Percentiles rank a stretch among this genome's conserved stretches.
These are phyloP conservation scores for Vigna mungo DNA, from an alignment of 306 rosid genomes.

Conservation along the genomic window DNA sequence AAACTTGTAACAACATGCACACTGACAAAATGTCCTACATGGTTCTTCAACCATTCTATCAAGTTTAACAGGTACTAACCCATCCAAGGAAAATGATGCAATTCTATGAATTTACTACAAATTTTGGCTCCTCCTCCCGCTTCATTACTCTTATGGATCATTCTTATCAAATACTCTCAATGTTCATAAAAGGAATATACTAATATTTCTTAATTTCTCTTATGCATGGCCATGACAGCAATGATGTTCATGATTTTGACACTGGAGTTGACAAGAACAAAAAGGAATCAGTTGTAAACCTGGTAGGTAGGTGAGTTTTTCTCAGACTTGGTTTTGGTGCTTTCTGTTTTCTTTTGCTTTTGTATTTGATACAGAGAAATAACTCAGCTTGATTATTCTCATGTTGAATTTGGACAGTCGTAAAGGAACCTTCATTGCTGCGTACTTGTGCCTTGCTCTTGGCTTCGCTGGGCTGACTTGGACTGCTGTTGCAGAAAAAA, in stretches of 20 bases:
- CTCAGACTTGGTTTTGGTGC: constrained; percentile 10
- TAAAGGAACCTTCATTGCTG: constrained; percentile 70
- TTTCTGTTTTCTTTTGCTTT: constrained; percentile 17
- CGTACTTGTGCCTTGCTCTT: constrained; percentile 68
- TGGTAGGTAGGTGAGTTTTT: constrained; percentile 73
- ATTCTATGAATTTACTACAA: neutral
- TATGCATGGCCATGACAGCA: constrained; percentile 54
- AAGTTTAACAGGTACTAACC: neutral
- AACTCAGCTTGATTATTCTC: constrained; percentile 38
- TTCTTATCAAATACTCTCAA: neutral
- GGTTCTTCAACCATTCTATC: neutral
- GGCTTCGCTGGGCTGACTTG: constrained; percentile 77
- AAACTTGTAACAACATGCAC: constrained; percentile 9
- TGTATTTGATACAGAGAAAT: constrained; percentile 9
- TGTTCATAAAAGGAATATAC: neutral
- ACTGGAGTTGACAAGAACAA: constrained; percentile 93
- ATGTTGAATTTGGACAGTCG: constrained; percentile 66
- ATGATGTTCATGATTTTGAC: constrained; percentile 87
- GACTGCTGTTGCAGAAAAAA: constrained; percentile 71
- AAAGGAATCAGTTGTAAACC: constrained; percentile 82
- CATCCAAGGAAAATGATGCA: constrained; percentile 13
- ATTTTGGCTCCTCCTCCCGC: neutral
- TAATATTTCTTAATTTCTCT: constrained; percentile 11
- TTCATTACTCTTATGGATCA: constrained; percentile 9
- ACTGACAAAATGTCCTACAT: constrained; percentile 5